A percentile compares a stretch with the other conserved stretches of the same genome.
These are phyloP conservation scores for Euphorbia pulcherrima DNA, from an alignment of 345 rosid genomes.

Conservation along the genomic window DNA sequence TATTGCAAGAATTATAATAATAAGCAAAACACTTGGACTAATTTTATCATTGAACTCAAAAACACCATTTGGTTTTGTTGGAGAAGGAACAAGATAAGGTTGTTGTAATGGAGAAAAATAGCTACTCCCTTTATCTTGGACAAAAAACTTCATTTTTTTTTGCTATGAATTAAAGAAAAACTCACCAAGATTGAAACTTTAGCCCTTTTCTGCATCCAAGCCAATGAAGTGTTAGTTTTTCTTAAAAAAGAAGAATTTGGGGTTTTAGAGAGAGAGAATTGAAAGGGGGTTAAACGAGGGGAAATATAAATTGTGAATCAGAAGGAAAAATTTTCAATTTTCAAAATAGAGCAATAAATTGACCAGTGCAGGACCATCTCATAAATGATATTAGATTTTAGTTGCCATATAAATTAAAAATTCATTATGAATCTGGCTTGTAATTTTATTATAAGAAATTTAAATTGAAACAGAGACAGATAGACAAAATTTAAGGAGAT, in stretches of 20 bases:
- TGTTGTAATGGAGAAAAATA: slow-evolving; percentile 29
- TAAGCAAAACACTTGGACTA: slow-evolving; percentile 69
- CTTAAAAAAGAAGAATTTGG: neutral
- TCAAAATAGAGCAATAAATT: slow-evolving; percentile 20
- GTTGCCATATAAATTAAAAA: neutral
- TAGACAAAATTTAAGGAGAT: neutral
- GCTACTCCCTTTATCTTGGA: slow-evolving; percentile 26
- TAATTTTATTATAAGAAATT: neutral
- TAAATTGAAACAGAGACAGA: too few species aligned
- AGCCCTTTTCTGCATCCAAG: neutral
- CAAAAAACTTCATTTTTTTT: slow-evolving; percentile 39
- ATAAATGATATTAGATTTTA: slow-evolving; percentile 16
- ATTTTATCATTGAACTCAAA: slow-evolving; percentile 60
- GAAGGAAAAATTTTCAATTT: slow-evolving; percentile 16
- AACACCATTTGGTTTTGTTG: slow-evolving; percentile 25
- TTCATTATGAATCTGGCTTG: neutral
- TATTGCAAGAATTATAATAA: slow-evolving; percentile 80
- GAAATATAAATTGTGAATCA: slow-evolving; percentile 25
- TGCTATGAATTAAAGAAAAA: slow-evolving; percentile 3
- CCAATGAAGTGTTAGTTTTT: neutral
- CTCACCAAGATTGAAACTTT: slow-evolving; percentile 34
- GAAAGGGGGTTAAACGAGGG: slow-evolving; percentile 22
- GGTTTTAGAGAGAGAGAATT: slow-evolving; percentile 18
- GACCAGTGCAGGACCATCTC: slow-evolving; percentile 14
- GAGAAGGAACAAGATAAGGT: slow-evolving; percentile 26